Percentiles rank a stretch among this genome's conserved stretches.
phyloP scores from a whole-genome alignment of 1,284 basidiomycete genomes.

The Marasmius tenuissimus region DNA sequence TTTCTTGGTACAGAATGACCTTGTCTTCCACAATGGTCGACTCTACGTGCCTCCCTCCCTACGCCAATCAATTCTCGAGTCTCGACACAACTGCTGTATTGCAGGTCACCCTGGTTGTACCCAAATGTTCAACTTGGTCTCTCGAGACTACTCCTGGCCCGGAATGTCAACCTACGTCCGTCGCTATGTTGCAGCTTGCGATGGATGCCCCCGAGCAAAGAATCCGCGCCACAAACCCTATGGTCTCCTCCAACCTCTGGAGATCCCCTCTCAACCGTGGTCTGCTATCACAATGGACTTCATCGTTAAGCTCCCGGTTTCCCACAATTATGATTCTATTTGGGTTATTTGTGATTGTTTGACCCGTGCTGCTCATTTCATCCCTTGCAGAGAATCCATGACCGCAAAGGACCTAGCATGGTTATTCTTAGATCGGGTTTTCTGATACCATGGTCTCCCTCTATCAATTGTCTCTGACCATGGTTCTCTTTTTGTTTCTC shows the following conservation, averaged over 20 bases:
- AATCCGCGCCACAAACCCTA: background rate
- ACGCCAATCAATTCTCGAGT: conserved; percentile 24
- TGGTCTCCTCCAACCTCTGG: conserved; percentile 15
- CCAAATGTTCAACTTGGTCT: no score
- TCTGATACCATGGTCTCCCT: conserved; percentile 27
- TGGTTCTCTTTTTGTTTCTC: conserved; percentile 24
- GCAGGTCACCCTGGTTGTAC: no score
- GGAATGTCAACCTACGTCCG: conserved; percentile 1
- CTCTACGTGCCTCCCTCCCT: conserved; percentile 36
- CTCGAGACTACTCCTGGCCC: conserved; percentile 18
- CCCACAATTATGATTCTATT: conserved; percentile 14
- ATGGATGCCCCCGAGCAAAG: background rate
- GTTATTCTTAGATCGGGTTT: conserved; percentile 26
- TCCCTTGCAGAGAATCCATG: conserved; percentile 17
- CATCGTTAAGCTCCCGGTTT: conserved; percentile 34
- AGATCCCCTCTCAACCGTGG: conserved; percentile 27
- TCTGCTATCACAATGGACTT: conserved; percentile 33
- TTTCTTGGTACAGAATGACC: conserved; percentile 25
- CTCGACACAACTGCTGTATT: no score
- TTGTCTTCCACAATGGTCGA: conserved; percentile 32
- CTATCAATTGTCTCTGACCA: conserved; percentile 27
- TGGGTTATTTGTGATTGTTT: no score
- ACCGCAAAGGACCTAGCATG: conserved; percentile 27
- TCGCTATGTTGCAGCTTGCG: conserved; percentile 11
- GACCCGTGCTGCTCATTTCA: no score